Percentiles rank a stretch among this genome's conserved stretches.
phyloP scores from a whole-genome alignment of 192 early-diverging fungal genomes.

The Coemansia sp. region DNA sequence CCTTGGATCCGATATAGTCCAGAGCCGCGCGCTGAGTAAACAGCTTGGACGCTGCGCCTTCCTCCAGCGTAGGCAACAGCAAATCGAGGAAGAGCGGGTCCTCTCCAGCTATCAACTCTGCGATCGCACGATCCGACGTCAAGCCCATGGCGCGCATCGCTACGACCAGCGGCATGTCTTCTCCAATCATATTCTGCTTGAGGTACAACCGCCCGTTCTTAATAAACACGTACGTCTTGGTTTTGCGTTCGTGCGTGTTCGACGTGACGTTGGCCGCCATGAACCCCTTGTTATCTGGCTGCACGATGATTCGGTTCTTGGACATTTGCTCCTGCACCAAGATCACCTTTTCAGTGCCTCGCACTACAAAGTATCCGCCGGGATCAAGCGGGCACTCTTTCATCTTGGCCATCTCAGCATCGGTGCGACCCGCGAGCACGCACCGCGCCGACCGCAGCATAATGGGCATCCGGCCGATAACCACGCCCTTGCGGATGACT shows the following conservation, averaged over 20 bases:
- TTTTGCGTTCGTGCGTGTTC: constrained; percentile 92
- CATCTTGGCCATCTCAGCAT: constrained; percentile 71
- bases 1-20: constrained; percentile 91
- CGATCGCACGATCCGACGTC: constrained; percentile 89
- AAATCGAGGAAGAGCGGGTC: constrained; percentile 94
- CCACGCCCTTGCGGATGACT: constrained; percentile 49
- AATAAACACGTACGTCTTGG: constrained; percentile 83
- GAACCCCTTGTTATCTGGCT: constrained; percentile 86
- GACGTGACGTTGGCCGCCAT: constrained; percentile 79
- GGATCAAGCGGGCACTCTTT: constrained; percentile 89
- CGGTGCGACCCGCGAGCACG: constrained; percentile 71
- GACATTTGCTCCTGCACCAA: constrained; percentile 99
- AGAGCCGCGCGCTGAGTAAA: constrained; percentile 95
- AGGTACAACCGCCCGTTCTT: constrained; percentile 72
- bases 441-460: constrained; percentile 96
- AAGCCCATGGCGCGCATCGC: constrained; percentile 95
- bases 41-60: constrained; percentile 79
- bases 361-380: constrained; percentile 99
- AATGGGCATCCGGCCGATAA: constrained; percentile 91
- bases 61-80: constrained; percentile 96
- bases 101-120: constrained; percentile 97
- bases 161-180: constrained; percentile 89
- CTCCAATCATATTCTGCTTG: constrained; percentile 91
- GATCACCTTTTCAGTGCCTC: constrained; percentile 98
- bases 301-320: constrained; percentile 94